Base-by-base conservation (phyloP, 2,329 filamentous ascomycete genomes). In the Parafenestella ontariensis region DNA sequence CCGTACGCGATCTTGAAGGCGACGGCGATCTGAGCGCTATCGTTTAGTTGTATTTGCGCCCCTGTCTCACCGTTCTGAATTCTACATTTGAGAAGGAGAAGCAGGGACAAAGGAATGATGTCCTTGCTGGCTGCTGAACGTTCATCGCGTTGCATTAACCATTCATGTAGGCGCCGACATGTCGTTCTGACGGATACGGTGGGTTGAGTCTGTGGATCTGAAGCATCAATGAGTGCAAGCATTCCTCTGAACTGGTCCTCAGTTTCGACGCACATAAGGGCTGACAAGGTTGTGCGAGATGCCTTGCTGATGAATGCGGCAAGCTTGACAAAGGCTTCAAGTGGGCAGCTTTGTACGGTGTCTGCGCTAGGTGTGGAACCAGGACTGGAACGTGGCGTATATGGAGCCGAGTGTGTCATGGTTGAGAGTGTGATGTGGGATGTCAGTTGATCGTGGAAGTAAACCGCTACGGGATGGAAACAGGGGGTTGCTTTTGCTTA, bases 1-100 rank as follows among this genome's bases (percentile, higher is more conserved):
- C 46, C 46, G 23, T 31, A 41, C 46, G 34, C 46, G 5, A 21
- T 41, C 9, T 41, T 48, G 8, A 48, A 13, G 6, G 46, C 46
- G 3, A 29, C 46, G 18, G 15, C 34, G 1, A 41, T 17, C 3
- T 34, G 28, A 1, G 20, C 10, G 1, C 31, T 23, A 26, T 48
- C 34, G 3, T 40, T 15, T 3, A 6, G 13, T 10, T 31, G 3
- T 13, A 31, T 5, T 13, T 7, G 29, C 13, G 8, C 29, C 3
- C 24, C 13, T 48, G 17, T n/a, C 5, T 6, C 13, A 10, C 13
- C 9, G 13, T 10, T 15, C 29, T 31, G 9, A 10, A 31, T 10
- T 31, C 9, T 13, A 15, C 6, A 31, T 31, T 15, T 31, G 29
- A 31, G 8, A 3, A 31, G 13, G 13, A 31, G 29, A 31, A 31